phyloP scores from a whole-genome alignment of 306 rosid genomes.

The Carpinus fangiana region DNA sequence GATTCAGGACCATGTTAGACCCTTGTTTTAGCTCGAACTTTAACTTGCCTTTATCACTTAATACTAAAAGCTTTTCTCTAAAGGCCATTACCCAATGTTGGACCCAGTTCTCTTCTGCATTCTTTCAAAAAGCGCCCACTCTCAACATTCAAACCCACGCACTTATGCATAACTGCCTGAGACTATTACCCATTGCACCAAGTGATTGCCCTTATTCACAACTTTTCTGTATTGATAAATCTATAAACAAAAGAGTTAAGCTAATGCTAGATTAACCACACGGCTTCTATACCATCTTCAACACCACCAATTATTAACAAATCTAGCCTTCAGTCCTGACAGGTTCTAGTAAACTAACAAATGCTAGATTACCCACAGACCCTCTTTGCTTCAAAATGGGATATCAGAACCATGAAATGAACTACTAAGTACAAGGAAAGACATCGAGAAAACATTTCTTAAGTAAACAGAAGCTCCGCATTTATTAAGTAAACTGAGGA shows the following conservation, averaged over 20 bases:
- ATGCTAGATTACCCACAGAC: neutral
- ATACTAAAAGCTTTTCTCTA: neutral
- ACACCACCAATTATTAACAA: neutral
- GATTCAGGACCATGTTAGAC: neutral
- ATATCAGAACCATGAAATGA: neutral
- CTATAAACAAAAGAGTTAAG: neutral
- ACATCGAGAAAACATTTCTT: neutral
- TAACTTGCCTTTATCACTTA: neutral
- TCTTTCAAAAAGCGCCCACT: too few species aligned
- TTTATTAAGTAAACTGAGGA: neutral
- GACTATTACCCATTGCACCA: neutral
- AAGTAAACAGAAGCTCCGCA: neutral
- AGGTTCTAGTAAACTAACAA: neutral
- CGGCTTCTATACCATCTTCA: neutral
- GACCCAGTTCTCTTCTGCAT: too few species aligned
- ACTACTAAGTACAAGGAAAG: neutral
- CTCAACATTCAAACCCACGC: neutral
- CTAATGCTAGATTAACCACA: neutral
- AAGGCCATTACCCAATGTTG: neutral
- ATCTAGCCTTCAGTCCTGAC: neutral
- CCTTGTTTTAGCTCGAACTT: neutral
- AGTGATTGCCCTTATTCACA: too few species aligned
- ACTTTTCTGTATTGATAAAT: neutral
- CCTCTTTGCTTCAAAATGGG: neutral
- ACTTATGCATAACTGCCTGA: too few species aligned